Conservation (phyloP, 75 land plant species). For the Gnetum montanum region DNA sequence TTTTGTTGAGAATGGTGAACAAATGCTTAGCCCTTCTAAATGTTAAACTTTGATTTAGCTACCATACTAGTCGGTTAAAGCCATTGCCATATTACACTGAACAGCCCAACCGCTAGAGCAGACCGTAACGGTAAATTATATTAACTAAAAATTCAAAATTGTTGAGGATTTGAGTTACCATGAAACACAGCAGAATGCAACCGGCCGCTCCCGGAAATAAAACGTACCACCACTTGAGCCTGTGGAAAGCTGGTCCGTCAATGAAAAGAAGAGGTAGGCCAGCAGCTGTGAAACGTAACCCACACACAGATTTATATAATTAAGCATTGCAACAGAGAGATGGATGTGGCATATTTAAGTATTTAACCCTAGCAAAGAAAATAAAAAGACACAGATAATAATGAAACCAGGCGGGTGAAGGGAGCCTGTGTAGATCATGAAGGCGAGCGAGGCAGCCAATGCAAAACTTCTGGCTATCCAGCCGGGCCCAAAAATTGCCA, state of each 20-base stretch:
- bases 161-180: conserved; percentile 43
- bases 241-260: conserved; percentile 62
- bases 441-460: conserved; percentile 71
- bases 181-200: conserved; percentile 53
- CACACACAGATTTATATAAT: neutral
- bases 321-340: too few relatives aligned
- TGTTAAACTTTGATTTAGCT: too few relatives aligned
- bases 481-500: conserved; percentile 60
- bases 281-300: conserved; percentile 68
- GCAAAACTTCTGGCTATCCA: conserved; percentile 71
- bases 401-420: conserved; percentile 88
- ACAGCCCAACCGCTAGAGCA: too few relatives aligned
- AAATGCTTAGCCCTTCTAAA: too few relatives aligned
- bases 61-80: too few relatives aligned
- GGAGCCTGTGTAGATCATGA: conserved; percentile 61
- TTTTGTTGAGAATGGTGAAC: too few relatives aligned
- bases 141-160: too few relatives aligned
- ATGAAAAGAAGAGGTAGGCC: conserved; percentile 79
- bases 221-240: conserved; percentile 61
- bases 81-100: too few relatives aligned
- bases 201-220: conserved; percentile 75
- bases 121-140: too few relatives aligned
- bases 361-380: too few relatives aligned
- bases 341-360: too few relatives aligned
- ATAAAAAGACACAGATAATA: too few relatives aligned